Percentiles rank a stretch among this genome's conserved stretches.
Conservation (phyloP, 2,329 filamentous ascomycete species). For the Akanthomyces lecanii region DNA sequence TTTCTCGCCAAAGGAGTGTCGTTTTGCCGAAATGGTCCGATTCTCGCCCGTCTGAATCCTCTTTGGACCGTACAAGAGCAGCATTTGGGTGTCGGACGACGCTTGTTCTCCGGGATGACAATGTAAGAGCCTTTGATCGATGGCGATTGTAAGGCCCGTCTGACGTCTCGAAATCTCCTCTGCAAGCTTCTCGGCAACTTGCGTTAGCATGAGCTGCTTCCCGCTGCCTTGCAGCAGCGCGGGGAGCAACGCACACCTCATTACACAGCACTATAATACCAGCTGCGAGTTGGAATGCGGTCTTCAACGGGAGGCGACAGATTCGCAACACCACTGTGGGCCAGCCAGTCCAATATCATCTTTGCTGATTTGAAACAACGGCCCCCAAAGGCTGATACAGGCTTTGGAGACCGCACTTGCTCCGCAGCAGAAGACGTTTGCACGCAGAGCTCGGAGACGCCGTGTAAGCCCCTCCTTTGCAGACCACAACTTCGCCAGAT, state of each 20-base stretch:
- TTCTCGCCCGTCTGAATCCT: background rate
- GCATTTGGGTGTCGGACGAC: background rate
- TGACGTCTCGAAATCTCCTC: background rate
- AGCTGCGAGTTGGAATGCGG: background rate
- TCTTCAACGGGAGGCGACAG: conserved; percentile 5
- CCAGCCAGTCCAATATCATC: background rate
- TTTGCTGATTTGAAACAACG: conserved; percentile 6
- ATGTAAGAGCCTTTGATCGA: background rate
- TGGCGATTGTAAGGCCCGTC: background rate
- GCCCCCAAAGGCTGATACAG: conserved; percentile 1
- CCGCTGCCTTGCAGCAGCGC: background rate
- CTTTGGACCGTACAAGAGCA: background rate
- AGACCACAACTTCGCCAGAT: background rate
- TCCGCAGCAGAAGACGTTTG: background rate
- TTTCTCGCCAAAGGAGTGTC: conserved; percentile 6
- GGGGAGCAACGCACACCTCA: background rate
- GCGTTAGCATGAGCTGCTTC: background rate
- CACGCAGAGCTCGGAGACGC: conserved; percentile 1
- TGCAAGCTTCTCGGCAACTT: background rate
- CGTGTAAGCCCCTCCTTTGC: background rate
- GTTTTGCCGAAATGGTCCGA: conserved; percentile 5
- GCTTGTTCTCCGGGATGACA: background rate
- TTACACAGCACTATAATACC: background rate
- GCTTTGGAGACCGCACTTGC: background rate
- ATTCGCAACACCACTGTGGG: background rate